Evolutionary conservation across 345 rosid species (phyloP).

Genomic region (Toxicodendron radicans): DNA sequence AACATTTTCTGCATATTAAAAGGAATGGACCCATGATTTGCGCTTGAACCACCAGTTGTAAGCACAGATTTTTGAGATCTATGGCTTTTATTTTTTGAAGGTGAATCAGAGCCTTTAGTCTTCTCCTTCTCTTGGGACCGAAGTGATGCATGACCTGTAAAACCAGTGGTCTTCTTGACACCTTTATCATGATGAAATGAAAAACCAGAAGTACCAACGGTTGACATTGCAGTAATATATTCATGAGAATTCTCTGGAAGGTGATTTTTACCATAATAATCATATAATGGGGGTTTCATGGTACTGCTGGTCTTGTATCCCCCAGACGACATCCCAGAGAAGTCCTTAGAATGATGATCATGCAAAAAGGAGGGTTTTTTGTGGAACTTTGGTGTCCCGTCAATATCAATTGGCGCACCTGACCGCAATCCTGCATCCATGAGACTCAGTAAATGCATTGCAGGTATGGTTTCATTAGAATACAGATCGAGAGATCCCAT

Average conservation of each 20-base stretch:
- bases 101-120: slow-evolving; percentile 37
- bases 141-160: slow-evolving; percentile 38
- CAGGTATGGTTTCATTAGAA: slow-evolving; percentile 78
- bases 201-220: slow-evolving; percentile 52
- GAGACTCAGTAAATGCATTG: slow-evolving; percentile 90
- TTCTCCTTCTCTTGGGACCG: slow-evolving; percentile 48
- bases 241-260: slow-evolving; percentile 34
- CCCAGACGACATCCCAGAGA: slow-evolving; percentile 40
- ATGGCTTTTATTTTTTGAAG: slow-evolving; percentile 33
- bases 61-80: slow-evolving; percentile 32
- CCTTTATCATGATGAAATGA: slow-evolving; percentile 45
- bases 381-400: slow-evolving; percentile 42
- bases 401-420: slow-evolving; percentile 45
- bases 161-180: slow-evolving; percentile 35
- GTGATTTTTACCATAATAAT: slow-evolving; percentile 40
- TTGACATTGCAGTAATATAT: slow-evolving; percentile 34
- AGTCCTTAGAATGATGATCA: slow-evolving; percentile 47
- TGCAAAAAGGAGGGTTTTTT: slow-evolving; percentile 47
- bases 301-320: slow-evolving; percentile 36
- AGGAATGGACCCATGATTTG: slow-evolving; percentile 42
- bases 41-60: slow-evolving; percentile 36
- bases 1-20: slow-evolving; percentile 43
- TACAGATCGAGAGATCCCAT: slow-evolving; percentile 50
- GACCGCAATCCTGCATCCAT: slow-evolving; percentile 74
- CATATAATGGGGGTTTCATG: slow-evolving; percentile 35